Conservation (phyloP, 2,329 filamentous ascomycete genomes). For the Talaromyces rugulosus region DNA sequence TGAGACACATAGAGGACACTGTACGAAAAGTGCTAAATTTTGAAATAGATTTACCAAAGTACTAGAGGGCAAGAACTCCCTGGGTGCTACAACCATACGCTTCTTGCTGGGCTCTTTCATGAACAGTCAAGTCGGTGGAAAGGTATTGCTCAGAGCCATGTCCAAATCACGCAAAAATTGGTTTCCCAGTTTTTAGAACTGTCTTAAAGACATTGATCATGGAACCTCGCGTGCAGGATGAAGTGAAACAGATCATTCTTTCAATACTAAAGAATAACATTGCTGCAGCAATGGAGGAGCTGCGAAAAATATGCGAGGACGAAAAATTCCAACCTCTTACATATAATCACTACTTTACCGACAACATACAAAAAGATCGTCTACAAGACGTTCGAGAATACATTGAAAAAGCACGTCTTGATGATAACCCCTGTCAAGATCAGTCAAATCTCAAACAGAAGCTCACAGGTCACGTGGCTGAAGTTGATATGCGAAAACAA, state of each 20-base stretch:
- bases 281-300: not conserved
- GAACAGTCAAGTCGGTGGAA: not conserved
- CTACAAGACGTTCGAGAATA: not conserved
- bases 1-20: not conserved
- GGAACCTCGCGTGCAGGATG: not conserved
- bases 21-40: not conserved
- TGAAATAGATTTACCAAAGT: not conserved
- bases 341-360: not conserved
- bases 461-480: not conserved
- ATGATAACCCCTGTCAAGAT: no score
- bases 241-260: not conserved
- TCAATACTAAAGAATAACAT: not conserved
- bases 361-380: not conserved
- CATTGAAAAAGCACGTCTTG: no score
- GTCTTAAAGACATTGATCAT: not conserved
- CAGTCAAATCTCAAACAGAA: not conserved
- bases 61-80: not conserved
- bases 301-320: not conserved
- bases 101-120: not conserved
- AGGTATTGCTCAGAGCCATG: not conserved
- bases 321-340: not conserved
- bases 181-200: not conserved
- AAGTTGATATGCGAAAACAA: conserved; percentile 1
- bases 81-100: not conserved
- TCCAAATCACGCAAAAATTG: not conserved